A percentile compares a stretch with the other conserved stretches of the same genome.
phyloP scores from a whole-genome alignment of 208 protist genomes.

The Acanthamoeba divionensis region DNA sequence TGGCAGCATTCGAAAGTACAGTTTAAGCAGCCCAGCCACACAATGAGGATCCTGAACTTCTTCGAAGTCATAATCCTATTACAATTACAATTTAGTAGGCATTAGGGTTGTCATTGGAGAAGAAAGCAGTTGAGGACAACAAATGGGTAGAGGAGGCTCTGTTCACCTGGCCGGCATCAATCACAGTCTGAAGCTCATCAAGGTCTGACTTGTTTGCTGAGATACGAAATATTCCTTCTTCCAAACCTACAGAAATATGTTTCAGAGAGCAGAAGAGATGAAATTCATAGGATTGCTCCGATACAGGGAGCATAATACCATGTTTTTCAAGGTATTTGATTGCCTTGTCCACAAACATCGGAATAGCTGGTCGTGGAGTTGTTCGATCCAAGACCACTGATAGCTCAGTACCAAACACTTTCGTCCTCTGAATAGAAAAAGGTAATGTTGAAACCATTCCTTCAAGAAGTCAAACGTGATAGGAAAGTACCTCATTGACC shows the following conservation, averaged over 20 bases:
- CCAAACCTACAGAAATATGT: background rate
- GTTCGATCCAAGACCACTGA: background rate
- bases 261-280: too few species aligned
- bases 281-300: too few species aligned
- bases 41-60: conserved; percentile 38
- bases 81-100: too few species aligned
- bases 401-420: conserved; percentile 32
- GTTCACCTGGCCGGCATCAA: conserved; percentile 28
- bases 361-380: background rate
- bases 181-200: conserved; percentile 11
- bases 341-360: conserved; percentile 10
- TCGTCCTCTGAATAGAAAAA: background rate
- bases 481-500: background rate
- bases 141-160: too few species aligned
- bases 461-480: too few species aligned
- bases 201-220: conserved; percentile 22
- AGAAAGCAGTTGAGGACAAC: too few species aligned
- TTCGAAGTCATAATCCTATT: too few species aligned
- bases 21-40: conserved; percentile 45
- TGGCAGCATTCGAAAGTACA: conserved; percentile 8
- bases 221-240: conserved; percentile 30
- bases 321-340: conserved; percentile 30
- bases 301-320: background rate
- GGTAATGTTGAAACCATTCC: too few species aligned
- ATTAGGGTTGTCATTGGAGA: too few species aligned